Percentiles rank a stretch among this genome's conserved stretches.
Evolutionary conservation across 1,284 basidiomycete genomes (phyloP).

Genomic region (Ceraceosorus bombacis): DNA sequence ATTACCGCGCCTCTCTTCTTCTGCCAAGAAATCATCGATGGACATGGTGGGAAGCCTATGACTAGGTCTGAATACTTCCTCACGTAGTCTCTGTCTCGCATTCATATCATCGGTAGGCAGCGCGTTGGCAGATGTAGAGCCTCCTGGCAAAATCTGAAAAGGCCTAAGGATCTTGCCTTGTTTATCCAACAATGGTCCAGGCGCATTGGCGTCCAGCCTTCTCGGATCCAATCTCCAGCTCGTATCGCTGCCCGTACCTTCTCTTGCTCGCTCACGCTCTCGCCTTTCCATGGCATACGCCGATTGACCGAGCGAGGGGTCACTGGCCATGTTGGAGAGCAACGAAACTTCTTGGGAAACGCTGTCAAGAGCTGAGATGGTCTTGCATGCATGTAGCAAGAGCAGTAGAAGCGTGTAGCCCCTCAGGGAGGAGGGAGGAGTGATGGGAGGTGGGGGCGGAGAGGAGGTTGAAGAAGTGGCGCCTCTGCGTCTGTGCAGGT

Average conservation of each 20-base stretch:
- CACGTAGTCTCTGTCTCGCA: conserved; percentile 67
- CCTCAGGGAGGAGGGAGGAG: conserved; percentile 11
- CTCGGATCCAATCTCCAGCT: conserved; percentile 38
- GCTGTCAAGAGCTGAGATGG: conserved; percentile 17
- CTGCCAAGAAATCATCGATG: conserved; percentile 86
- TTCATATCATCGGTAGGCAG: conserved; percentile 58
- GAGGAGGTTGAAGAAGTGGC: too few species aligned
- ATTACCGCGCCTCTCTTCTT: conserved; percentile 74
- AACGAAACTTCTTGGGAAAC: conserved; percentile 35
- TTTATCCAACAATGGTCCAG: conserved; percentile 32
- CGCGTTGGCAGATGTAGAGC: neutral
- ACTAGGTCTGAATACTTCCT: conserved; percentile 78
- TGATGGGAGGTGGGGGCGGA: neutral
- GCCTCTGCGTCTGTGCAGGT: too few species aligned
- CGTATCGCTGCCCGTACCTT: conserved; percentile 7
- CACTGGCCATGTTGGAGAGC: conserved; percentile 27
- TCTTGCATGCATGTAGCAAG: conserved; percentile 30
- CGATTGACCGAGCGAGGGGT: neutral
- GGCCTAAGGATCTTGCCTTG: conserved; percentile 41
- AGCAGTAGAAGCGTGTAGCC: conserved; percentile 37
- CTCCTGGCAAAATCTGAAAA: conserved; percentile 31
- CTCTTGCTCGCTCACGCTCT: conserved; percentile 8
- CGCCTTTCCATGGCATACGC: neutral
- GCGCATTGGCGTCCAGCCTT: conserved; percentile 6
- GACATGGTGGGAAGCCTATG: conserved; percentile 90